phyloP scores from a whole-genome alignment of 345 rosid genomes.

The Luvunga scandens region DNA sequence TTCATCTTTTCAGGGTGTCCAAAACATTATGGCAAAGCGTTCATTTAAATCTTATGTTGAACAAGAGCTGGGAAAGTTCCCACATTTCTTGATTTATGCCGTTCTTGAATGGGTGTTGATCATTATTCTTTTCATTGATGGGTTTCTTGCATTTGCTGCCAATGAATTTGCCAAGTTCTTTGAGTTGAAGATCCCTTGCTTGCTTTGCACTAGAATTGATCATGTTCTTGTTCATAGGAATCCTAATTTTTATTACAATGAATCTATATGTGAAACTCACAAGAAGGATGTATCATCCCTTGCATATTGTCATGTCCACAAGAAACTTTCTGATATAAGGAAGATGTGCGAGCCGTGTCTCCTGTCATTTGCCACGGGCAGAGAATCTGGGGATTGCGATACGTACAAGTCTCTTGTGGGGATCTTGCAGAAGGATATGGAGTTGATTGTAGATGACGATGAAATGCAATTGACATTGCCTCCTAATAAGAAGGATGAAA shows the following conservation, averaged over 20 bases:
- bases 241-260: conserved; percentile 69
- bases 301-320: conserved; percentile 83
- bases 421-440: conserved; percentile 74
- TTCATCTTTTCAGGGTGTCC: conserved; percentile 12
- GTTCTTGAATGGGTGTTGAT: conserved; percentile 80
- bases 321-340: conserved; percentile 73
- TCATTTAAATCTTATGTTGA: conserved; percentile 61
- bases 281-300: conserved; percentile 74
- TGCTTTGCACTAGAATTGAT: conserved; percentile 83
- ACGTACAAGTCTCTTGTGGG: conserved; percentile 79
- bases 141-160: conserved; percentile 57
- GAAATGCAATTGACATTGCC: conserved; percentile 45
- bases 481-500: conserved; percentile 34
- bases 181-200: conserved; percentile 74
- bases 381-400: conserved; percentile 61
- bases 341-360: conserved; percentile 90
- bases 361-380: conserved; percentile 83
- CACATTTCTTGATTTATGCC: conserved; percentile 60
- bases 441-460: conserved; percentile 62
- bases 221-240: conserved; percentile 47
- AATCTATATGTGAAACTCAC: conserved; percentile 71
- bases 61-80: conserved; percentile 67
- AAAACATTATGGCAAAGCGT: conserved; percentile 45
- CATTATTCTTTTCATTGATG: conserved; percentile 60
- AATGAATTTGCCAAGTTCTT: conserved; percentile 74